Evolutionary conservation across 192 early-diverging fungal genomes (phyloP).

Genomic region (Umbelopsis vinacea): DNA sequence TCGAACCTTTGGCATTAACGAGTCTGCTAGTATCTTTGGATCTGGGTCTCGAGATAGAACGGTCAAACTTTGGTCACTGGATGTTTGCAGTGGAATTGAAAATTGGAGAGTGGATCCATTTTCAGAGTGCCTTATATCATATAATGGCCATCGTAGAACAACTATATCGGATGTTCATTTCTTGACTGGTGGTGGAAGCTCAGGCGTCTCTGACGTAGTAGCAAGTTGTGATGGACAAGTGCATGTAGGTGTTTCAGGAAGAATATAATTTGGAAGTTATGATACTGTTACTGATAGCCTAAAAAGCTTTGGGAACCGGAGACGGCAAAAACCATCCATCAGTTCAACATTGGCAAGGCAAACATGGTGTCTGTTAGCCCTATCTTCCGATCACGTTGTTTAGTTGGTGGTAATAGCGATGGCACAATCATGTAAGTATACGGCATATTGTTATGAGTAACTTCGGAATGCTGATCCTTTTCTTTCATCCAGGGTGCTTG

Average conservation of each 20-base stretch:
- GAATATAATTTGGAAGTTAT: background rate
- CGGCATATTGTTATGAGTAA: too few relatives aligned
- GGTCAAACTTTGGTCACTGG: slow-evolving; percentile 67
- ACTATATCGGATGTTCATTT: slow-evolving; percentile 56
- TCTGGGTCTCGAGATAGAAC: slow-evolving; percentile 65
- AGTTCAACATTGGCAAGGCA: slow-evolving; percentile 50
- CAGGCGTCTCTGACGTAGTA: slow-evolving; percentile 48
- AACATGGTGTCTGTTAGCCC: slow-evolving; percentile 54
- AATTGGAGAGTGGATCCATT: slow-evolving; percentile 55
- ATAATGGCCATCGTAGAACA: slow-evolving; percentile 56
- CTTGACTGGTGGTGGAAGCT: slow-evolving; percentile 48
- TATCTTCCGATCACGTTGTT: slow-evolving; percentile 50
- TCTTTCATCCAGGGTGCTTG: slow-evolving; percentile 41
- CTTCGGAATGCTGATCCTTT: background rate
- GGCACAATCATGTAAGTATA: slow-evolving; percentile 48
- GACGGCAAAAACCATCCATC: slow-evolving; percentile 52
- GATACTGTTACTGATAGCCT: background rate
- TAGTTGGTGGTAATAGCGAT: slow-evolving; percentile 55
- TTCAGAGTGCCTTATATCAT: slow-evolving; percentile 55
- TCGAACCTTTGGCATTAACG: slow-evolving; percentile 54
- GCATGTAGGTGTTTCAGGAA: slow-evolving; percentile 48
- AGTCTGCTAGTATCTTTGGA: slow-evolving; percentile 54
- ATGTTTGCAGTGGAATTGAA: slow-evolving; percentile 60
- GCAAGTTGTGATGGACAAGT: slow-evolving; percentile 64
- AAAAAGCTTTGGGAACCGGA: slow-evolving; percentile 61